phyloP scores from a whole-genome alignment of 169 alveolate species.

The Babesia gibsoni region DNA sequence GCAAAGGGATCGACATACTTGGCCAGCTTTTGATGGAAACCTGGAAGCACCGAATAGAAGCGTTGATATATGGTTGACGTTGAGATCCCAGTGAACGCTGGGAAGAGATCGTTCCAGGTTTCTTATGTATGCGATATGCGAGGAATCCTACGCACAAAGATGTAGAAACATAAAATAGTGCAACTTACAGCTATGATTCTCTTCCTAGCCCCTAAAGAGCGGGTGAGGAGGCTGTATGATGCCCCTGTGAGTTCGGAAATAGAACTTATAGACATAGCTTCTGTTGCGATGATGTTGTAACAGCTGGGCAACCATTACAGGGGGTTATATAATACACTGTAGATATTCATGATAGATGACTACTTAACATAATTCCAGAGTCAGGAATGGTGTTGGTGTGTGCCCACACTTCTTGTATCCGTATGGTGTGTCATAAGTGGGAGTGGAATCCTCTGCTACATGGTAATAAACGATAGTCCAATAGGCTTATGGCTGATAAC shows the following conservation, averaged over 20 bases:
- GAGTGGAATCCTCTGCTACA: too few relatives aligned
- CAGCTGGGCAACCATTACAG: too few relatives aligned
- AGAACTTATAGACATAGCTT: not conserved
- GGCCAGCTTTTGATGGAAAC: not conserved
- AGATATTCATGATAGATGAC: too few relatives aligned
- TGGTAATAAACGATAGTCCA: too few relatives aligned
- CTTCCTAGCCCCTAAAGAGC: not conserved
- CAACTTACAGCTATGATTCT: not conserved
- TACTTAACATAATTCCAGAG: too few relatives aligned
- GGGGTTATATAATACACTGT: too few relatives aligned
- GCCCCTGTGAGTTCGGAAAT: constrained; percentile 13
- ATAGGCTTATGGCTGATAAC: too few relatives aligned
- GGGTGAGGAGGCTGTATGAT: constrained; percentile 6
- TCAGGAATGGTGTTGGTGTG: too few relatives aligned
- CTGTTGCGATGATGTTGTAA: too few relatives aligned
- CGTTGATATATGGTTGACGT: constrained; percentile 4
- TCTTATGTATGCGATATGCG: not conserved
- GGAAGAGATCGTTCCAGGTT: constrained; percentile 21
- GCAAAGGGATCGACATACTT: constrained; percentile 12
- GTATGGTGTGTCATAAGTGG: too few relatives aligned
- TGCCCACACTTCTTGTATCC: too few relatives aligned
- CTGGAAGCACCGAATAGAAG: constrained; percentile 4
- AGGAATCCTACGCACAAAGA: not conserved
- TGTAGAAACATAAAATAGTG: not conserved
- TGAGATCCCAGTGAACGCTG: constrained; percentile 28